Percentiles rank a stretch among this genome's conserved stretches.
These are phyloP conservation scores for Gigaspora rosea DNA, from an alignment of 192 early-diverging fungal species.

Conservation along the genomic window DNA sequence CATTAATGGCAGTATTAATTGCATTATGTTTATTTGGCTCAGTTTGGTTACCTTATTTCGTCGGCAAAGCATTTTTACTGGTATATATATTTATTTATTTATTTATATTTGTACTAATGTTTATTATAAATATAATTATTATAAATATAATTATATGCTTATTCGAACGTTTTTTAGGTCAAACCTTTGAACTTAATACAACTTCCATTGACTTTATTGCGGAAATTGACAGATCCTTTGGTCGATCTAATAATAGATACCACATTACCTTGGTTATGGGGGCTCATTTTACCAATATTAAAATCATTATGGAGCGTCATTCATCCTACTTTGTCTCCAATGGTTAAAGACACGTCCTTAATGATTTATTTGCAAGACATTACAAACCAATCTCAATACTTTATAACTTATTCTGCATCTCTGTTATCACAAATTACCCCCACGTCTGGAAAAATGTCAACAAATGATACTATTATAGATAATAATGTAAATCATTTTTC, in stretches of 20 bases:
- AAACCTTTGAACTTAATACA: slow-evolving; percentile 56
- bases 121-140: too few relatives aligned
- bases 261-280: slow-evolving; percentile 42
- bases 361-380: slow-evolving; percentile 34
- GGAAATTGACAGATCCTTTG: slow-evolving; percentile 73
- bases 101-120: neutral
- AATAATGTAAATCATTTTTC: neutral
- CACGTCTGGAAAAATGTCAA: neutral
- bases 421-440: neutral
- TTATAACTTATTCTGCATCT: slow-evolving; percentile 27
- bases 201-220: slow-evolving; percentile 53
- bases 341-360: slow-evolving; percentile 33
- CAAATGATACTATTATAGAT: neutral
- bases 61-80: slow-evolving; percentile 56
- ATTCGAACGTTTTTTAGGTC: slow-evolving; percentile 31
- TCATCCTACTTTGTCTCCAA: slow-evolving; percentile 9
- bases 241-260: slow-evolving; percentile 68
- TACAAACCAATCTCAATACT: slow-evolving; percentile 28
- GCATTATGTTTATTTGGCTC: slow-evolving; percentile 67
- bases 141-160: neutral
- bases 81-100: slow-evolving; percentile 29
- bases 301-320: slow-evolving; percentile 2
- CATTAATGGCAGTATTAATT: slow-evolving; percentile 76
- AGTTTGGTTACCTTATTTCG: slow-evolving; percentile 74
- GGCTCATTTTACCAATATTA: slow-evolving; percentile 33